Percentiles rank a stretch among this genome's conserved stretches.
These are phyloP conservation scores for Zoysia pacifica DNA, from an alignment of 176 grass and related monocot species.

Conservation along the genomic window DNA sequence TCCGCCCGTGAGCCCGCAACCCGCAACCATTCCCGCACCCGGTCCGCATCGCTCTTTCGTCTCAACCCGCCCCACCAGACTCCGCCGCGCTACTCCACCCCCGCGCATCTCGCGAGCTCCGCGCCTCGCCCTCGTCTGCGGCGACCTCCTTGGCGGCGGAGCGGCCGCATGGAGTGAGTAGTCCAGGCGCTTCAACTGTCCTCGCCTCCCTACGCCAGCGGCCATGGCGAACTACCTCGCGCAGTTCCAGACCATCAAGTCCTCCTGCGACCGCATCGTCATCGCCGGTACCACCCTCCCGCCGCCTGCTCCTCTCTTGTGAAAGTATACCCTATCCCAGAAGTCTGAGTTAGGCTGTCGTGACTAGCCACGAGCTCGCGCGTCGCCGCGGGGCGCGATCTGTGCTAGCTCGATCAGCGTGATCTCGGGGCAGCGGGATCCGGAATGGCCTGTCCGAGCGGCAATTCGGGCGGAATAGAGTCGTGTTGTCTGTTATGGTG, in stretches of 20 bases:
- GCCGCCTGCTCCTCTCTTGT: background rate
- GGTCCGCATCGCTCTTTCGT: background rate
- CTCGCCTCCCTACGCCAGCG: background rate
- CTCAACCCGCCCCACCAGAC: slow-evolving; percentile 21
- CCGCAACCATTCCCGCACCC: background rate
- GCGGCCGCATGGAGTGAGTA: slow-evolving; percentile 13
- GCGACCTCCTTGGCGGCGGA: slow-evolving; percentile 10
- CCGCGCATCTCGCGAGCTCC: slow-evolving; percentile 39
- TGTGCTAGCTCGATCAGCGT: slow-evolving; percentile 10
- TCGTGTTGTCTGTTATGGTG: background rate
- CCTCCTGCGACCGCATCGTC: slow-evolving; percentile 90
- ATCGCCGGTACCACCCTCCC: slow-evolving; percentile 68
- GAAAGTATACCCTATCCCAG: background rate
- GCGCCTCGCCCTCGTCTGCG: slow-evolving; percentile 17
- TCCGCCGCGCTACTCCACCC: slow-evolving; percentile 5
- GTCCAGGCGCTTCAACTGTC: background rate
- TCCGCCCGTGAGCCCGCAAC: background rate
- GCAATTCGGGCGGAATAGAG: background rate
- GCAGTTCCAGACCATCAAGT: slow-evolving; percentile 99
- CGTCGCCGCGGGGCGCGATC: slow-evolving; percentile 1
- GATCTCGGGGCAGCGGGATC: slow-evolving; percentile 23
- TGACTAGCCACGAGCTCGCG: background rate
- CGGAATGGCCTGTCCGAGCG: background rate
- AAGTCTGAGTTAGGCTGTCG: background rate
- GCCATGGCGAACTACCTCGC: slow-evolving; percentile 96